These are phyloP conservation scores for Neurospora cerealis DNA, from an alignment of 495 filamentous ascomycete genomes.

Conservation along the genomic window DNA sequence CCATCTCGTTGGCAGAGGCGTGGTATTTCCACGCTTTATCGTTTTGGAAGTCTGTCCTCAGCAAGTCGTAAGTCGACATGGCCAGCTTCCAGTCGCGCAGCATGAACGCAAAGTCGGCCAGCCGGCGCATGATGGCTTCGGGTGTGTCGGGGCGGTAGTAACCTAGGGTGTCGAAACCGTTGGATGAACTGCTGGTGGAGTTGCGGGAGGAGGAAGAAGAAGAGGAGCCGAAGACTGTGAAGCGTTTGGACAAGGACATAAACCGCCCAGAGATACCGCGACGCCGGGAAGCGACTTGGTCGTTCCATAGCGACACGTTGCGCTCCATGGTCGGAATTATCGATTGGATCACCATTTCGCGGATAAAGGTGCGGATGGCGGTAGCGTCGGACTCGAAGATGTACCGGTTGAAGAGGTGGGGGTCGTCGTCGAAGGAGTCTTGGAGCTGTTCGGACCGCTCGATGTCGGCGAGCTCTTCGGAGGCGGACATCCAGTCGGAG, in stretches of 20 bases:
- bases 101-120: constrained; percentile 95
- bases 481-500: constrained; percentile 80
- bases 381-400: constrained; percentile 87
- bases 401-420: constrained; percentile 41
- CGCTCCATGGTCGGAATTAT: constrained; percentile 94
- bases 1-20: constrained; percentile 88
- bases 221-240: constrained; percentile 62
- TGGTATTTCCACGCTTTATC: constrained; percentile 97
- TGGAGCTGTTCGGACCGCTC: constrained; percentile 43
- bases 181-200: constrained; percentile 23
- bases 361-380: constrained; percentile 75
- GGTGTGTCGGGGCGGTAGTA: constrained; percentile 77
- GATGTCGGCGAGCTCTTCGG: constrained; percentile 71
- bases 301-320: constrained; percentile 83
- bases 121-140: constrained; percentile 84
- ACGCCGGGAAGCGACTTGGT: constrained; percentile 85
- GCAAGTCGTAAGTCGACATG: constrained; percentile 77
- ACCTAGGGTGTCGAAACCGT: constrained; percentile 72
- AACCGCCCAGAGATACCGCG: constrained; percentile 82
- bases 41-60: constrained; percentile 78
- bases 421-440: constrained; percentile 57
- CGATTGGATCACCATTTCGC: constrained; percentile 88
- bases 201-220: constrained; percentile 28
- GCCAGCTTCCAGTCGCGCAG: constrained; percentile 92
- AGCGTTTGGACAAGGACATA: constrained; percentile 82